Evolutionary conservation across 768 basidiomycete genomes (phyloP).

Genomic region (Amanita pallidorosea): DNA sequence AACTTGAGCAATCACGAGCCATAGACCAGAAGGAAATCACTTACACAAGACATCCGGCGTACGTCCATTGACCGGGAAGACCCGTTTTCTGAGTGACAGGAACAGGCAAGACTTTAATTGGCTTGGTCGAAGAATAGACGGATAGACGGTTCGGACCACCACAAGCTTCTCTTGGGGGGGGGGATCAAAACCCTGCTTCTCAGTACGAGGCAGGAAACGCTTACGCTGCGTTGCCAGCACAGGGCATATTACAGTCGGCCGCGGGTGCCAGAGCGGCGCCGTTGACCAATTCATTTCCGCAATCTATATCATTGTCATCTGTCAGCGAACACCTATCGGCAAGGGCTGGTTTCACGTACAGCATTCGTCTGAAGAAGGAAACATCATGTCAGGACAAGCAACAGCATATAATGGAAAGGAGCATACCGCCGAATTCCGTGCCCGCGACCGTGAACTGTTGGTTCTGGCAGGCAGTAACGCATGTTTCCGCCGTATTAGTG

Average conservation of each 20-base stretch:
- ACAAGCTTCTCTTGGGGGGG: conserved; percentile 47
- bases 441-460: conserved; percentile 59
- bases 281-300: conserved; percentile 53
- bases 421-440: conserved; percentile 52
- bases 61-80: conserved; percentile 55
- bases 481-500: conserved; percentile 46
- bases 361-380: conserved; percentile 24
- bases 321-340: background rate
- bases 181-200: background rate
- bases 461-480: conserved; percentile 45
- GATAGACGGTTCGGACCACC: conserved; percentile 68
- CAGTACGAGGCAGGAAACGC: conserved; percentile 1
- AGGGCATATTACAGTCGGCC: conserved; percentile 60
- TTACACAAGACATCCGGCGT: conserved; percentile 59
- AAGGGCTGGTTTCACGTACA: conserved; percentile 23
- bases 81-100: conserved; percentile 42
- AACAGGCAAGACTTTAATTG: conserved; percentile 45
- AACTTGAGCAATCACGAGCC: background rate
- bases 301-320: conserved; percentile 31
- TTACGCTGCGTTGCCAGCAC: conserved; percentile 57
- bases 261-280: conserved; percentile 43
- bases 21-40: conserved; percentile 11
- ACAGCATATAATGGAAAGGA: conserved; percentile 1
- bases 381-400: conserved; percentile 2
- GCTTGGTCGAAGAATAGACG: conserved; percentile 45